Percentiles rank a stretch among this genome's conserved stretches.
Evolutionary conservation across 768 basidiomycete species (phyloP).

Genomic region (Tephrocybe sp.): DNA sequence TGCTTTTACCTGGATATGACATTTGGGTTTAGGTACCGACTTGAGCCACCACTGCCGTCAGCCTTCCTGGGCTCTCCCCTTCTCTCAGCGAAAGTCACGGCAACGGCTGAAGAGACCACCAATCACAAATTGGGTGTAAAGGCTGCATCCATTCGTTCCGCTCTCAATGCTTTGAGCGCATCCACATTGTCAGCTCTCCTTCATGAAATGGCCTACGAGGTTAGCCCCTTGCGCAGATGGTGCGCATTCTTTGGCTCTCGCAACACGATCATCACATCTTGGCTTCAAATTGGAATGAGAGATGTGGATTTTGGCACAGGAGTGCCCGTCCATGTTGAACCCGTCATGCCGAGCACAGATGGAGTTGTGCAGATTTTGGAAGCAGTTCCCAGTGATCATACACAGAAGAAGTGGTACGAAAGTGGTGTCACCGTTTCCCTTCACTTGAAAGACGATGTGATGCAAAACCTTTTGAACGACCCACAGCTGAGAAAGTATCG

Average conservation of each 20-base stretch:
- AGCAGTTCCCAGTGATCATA: conserved; percentile 2
- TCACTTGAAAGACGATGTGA: conserved; percentile 20
- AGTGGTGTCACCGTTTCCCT: conserved; percentile 22
- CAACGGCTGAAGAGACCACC: conserved; percentile 6
- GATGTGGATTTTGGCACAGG: conserved; percentile 31
- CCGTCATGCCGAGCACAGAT: conserved; percentile 30
- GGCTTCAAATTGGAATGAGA: conserved; percentile 29
- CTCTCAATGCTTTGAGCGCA: conserved; percentile 23
- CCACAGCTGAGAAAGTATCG: conserved; percentile 21
- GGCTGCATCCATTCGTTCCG: conserved; percentile 26
- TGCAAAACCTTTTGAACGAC: conserved; percentile 22
- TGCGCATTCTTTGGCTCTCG: conserved; percentile 30
- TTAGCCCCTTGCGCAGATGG: conserved; percentile 29
- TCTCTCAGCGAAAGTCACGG: conserved; percentile 23
- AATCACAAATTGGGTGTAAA: conserved; percentile 14
- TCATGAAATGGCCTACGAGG: conserved; percentile 30
- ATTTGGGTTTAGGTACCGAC: conserved; percentile 24
- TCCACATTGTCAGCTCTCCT: conserved; percentile 25
- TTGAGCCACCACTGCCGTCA: conserved; percentile 20
- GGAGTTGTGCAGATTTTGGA: conserved; percentile 32
- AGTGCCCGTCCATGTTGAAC: conserved; percentile 24
- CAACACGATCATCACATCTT: conserved; percentile 31
- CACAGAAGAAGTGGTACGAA: conserved; percentile 19
- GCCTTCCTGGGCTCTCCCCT: conserved; percentile 32
- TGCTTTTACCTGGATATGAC: conserved; percentile 16